Percentiles rank a stretch among this genome's conserved stretches.
Evolutionary conservation across 805 yeast species (phyloP).

Genomic region (Myxozyma mucilagina): DNA sequence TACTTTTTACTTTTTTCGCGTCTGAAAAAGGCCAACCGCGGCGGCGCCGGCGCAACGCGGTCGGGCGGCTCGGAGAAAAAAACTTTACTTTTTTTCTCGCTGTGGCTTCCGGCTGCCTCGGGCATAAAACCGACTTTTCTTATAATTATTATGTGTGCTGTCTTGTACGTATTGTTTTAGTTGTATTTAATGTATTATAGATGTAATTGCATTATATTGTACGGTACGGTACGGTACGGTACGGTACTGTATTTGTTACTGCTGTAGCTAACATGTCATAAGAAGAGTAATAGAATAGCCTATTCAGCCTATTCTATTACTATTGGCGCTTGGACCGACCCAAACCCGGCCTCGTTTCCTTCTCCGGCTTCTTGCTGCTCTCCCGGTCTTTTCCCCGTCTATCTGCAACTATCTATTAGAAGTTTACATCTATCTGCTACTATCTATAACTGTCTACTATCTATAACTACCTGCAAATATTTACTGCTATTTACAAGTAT

Average conservation of each 20-base stretch:
- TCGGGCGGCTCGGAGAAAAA: conserved; percentile 6
- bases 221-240: too few species aligned
- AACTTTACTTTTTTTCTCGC: neutral
- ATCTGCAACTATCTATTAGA: neutral
- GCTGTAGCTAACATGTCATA: too few species aligned
- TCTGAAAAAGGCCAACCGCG: too few species aligned
- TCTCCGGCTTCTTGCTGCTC: neutral
- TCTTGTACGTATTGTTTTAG: neutral
- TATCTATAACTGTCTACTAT: too few species aligned
- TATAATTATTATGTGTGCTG: neutral
- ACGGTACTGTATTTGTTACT: too few species aligned
- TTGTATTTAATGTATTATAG: neutral
- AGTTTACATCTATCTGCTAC: too few species aligned
- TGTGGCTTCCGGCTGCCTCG: neutral
- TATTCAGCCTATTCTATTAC: neutral
- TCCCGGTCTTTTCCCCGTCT: neutral
- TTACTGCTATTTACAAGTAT: too few species aligned
- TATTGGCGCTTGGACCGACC: neutral
- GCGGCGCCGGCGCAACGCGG: too few species aligned
- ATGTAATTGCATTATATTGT: neutral
- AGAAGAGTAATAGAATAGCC: too few species aligned
- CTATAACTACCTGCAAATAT: too few species aligned
- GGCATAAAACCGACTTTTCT: conserved; percentile 2
- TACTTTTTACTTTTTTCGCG: too few species aligned
- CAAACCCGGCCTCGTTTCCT: neutral